phyloP scores from a whole-genome alignment of 495 filamentous ascomycete genomes.

The Neurospora sp. region DNA sequence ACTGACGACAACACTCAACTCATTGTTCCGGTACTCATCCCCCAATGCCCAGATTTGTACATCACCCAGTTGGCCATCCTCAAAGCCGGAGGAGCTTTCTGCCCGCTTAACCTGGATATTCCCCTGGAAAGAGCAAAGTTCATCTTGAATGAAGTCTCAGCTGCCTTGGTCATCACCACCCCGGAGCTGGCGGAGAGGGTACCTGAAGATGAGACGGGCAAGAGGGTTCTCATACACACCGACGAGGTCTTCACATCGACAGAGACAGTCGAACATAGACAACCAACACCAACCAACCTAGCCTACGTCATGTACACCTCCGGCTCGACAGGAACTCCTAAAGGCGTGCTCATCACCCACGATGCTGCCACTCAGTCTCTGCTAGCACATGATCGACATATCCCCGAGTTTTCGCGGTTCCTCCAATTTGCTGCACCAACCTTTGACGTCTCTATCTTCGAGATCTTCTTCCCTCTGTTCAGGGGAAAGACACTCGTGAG shows the following conservation, averaged over 20 bases:
- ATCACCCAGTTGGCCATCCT: slow-evolving; percentile 61
- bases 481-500: slow-evolving; percentile 61
- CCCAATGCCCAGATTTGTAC: slow-evolving; percentile 63
- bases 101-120: slow-evolving; percentile 62
- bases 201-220: slow-evolving; percentile 8
- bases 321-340: slow-evolving; percentile 80
- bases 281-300: slow-evolving; percentile 32
- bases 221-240: slow-evolving; percentile 19
- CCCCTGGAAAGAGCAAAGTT: slow-evolving; percentile 64
- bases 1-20: slow-evolving; percentile 11
- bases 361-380: slow-evolving; percentile 64
- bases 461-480: slow-evolving; percentile 75
- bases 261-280: not conserved
- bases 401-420: slow-evolving; percentile 64
- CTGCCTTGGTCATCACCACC: slow-evolving; percentile 45
- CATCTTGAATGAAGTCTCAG: slow-evolving; percentile 57
- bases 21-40: slow-evolving; percentile 63
- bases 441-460: slow-evolving; percentile 83
- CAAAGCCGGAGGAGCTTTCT: slow-evolving; percentile 71
- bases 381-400: slow-evolving; percentile 63
- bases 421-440: slow-evolving; percentile 81
- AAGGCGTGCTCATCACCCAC: slow-evolving; percentile 75
- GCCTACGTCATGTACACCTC: slow-evolving; percentile 92
- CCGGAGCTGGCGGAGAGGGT: slow-evolving; percentile 23
- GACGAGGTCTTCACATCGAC: not conserved